Conservation (phyloP, 2,329 filamentous ascomycete genomes). For the Sphaerulina musiva region DNA sequence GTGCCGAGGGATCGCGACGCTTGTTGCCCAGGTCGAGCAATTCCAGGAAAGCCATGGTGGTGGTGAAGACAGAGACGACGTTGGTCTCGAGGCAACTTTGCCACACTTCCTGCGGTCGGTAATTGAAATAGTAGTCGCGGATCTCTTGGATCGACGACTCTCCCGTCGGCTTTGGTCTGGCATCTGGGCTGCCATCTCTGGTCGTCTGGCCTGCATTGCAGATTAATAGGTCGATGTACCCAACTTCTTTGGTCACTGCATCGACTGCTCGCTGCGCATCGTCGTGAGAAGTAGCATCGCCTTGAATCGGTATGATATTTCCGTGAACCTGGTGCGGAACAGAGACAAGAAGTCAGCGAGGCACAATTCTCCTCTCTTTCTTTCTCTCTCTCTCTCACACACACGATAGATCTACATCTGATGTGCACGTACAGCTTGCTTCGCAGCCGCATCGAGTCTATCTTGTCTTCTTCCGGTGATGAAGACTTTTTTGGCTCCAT, state of each 20-base stretch:
- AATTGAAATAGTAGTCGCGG: conserved; percentile 37
- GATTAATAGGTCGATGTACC: conserved; percentile 48
- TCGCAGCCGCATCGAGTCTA: conserved; percentile 38
- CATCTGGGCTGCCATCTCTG: conserved; percentile 26
- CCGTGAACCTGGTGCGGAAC: conserved; percentile 20
- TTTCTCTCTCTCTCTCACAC: no score
- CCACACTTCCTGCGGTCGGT: conserved; percentile 43
- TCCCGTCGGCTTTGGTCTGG: conserved; percentile 38
- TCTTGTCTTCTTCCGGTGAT: conserved; percentile 41
- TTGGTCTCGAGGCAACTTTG: conserved; percentile 39
- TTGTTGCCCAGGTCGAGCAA: conserved; percentile 42
- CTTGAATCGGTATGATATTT: conserved; percentile 39
- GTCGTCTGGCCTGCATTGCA: conserved; percentile 44
- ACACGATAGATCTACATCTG: no score
- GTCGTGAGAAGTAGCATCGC: conserved; percentile 39
- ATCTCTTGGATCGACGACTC: conserved; percentile 27
- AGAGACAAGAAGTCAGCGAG: not conserved
- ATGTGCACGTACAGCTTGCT: conserved; percentile 22
- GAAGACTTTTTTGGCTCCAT: conserved; percentile 39
- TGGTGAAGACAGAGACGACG: conserved; percentile 40
- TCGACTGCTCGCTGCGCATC: conserved; percentile 39
- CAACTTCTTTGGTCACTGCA: conserved; percentile 38
- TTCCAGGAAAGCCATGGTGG: conserved; percentile 42
- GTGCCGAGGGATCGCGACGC: conserved; percentile 34
- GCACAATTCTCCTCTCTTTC: no score